These are phyloP conservation scores for Yamadazyma friedrichii DNA, from an alignment of 1,139 yeast species.

Conservation along the genomic window DNA sequence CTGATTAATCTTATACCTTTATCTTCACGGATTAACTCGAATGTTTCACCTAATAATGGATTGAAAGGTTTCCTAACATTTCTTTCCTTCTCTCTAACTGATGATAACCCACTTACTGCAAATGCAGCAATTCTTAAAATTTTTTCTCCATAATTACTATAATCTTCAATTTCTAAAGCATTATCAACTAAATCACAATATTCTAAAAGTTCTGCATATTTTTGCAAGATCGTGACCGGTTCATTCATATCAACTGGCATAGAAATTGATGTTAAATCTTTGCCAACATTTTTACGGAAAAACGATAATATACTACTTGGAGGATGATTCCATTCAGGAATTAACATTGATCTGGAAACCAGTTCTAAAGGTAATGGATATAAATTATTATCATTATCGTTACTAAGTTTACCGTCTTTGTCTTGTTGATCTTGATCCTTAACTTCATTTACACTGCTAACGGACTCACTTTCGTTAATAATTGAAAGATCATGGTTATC, in stretches of 20 bases:
- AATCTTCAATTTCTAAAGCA: slow-evolving; percentile 47
- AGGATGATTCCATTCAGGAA: slow-evolving; percentile 57
- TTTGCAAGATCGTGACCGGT: slow-evolving; percentile 80
- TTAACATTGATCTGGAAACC: slow-evolving; percentile 56
- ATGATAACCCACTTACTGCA: slow-evolving; percentile 73
- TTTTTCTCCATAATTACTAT: slow-evolving; percentile 51
- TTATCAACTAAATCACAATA: slow-evolving; percentile 65
- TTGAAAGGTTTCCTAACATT: slow-evolving; percentile 87
- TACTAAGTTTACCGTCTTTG: slow-evolving; percentile 1
- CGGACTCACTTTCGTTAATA: slow-evolving; percentile 13
- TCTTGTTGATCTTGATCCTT: neutral
- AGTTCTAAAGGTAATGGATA: slow-evolving; percentile 63
- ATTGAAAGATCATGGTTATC: slow-evolving; percentile 10
- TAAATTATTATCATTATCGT: slow-evolving; percentile 35
- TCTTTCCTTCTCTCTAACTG: slow-evolving; percentile 72
- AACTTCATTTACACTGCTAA: slow-evolving; percentile 6
- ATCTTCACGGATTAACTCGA: slow-evolving; percentile 78
- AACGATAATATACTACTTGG: slow-evolving; percentile 85
- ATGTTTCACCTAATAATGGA: slow-evolving; percentile 87
- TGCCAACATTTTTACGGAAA: slow-evolving; percentile 87
- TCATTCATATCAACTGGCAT: slow-evolving; percentile 96
- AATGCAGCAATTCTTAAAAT: slow-evolving; percentile 75
- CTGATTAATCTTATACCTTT: slow-evolving; percentile 64
- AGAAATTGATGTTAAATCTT: slow-evolving; percentile 79
- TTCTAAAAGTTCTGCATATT: slow-evolving; percentile 77